A percentile compares a stretch with the other conserved stretches of the same genome.
Evolutionary conservation across 306 rosid species (phyloP).

Genomic region (Astragalus glycyphyllos): DNA sequence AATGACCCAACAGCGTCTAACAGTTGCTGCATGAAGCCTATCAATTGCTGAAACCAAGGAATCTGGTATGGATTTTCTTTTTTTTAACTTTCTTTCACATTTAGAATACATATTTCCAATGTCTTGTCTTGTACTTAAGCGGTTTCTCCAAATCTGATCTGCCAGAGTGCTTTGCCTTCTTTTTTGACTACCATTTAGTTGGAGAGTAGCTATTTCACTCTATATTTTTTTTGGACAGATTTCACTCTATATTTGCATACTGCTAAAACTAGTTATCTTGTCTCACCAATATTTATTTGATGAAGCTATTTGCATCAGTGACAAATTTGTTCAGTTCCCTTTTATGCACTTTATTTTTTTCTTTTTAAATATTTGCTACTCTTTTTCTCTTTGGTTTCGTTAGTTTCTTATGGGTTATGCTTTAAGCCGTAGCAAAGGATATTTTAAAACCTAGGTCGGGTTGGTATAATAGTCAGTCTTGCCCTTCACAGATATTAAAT

Average conservation of each 20-base stretch:
- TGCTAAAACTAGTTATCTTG: no score
- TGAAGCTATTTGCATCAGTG: conserved; percentile 8
- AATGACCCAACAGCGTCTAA: conserved; percentile 41
- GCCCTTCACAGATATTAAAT: neutral
- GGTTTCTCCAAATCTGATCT: conserved; percentile 30
- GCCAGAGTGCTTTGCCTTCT: conserved; percentile 8
- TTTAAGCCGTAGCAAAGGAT: no score
- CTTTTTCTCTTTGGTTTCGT: conserved; percentile 14
- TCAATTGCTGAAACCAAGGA: conserved; percentile 47
- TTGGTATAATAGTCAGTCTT: neutral
- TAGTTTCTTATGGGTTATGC: no score
- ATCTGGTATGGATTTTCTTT: conserved; percentile 49
- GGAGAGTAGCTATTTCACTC: neutral
- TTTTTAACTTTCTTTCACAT: conserved; percentile 2
- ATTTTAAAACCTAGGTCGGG: no score
- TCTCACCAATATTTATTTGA: conserved; percentile 20
- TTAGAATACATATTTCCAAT: conserved; percentile 19
- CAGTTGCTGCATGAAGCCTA: conserved; percentile 41
- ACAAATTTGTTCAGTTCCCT: conserved; percentile 5
- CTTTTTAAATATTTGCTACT: neutral
- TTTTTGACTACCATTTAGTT: conserved; percentile 16
- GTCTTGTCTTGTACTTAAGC: conserved; percentile 12
- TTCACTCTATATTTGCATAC: no score
- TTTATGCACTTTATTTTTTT: neutral
- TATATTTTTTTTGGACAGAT: no score